Conservation (phyloP, 768 basidiomycete species). For the Hortiboletus campestris region DNA sequence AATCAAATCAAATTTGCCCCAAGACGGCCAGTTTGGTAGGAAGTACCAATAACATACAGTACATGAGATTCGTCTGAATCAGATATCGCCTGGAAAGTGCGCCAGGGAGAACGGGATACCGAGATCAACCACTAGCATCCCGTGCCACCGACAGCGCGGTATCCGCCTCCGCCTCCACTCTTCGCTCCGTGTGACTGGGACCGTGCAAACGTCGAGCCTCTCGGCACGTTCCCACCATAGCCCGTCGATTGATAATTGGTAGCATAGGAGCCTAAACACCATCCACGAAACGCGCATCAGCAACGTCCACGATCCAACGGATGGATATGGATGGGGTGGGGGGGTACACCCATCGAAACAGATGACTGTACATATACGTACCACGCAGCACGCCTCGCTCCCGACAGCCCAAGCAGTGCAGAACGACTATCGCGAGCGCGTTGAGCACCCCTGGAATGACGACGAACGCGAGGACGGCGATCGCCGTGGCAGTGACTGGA, state of each 20-base stretch:
- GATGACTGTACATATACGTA: conserved; percentile 2
- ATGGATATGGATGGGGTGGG: background rate
- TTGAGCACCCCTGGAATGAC: conserved; percentile 1
- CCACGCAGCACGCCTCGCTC: conserved; percentile 5
- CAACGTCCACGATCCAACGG: background rate
- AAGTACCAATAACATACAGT: too few relatives aligned
- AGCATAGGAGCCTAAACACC: conserved; percentile 10
- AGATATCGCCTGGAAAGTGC: too few relatives aligned
- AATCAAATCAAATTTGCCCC: conserved; percentile 48
- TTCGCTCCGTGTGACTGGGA: conserved; percentile 11
- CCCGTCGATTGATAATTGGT: conserved; percentile 21
- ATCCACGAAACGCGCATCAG: background rate
- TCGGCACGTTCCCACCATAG: conserved; percentile 16
- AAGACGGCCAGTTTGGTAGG: conserved; percentile 47
- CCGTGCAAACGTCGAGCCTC: conserved; percentile 4
- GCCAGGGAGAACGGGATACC: too few relatives aligned
- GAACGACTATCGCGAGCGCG: background rate
- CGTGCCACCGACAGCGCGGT: background rate
- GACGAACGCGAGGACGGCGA: conserved; percentile 14
- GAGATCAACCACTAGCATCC: background rate
- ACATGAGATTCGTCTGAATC: too few relatives aligned
- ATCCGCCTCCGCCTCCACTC: conserved; percentile 1
- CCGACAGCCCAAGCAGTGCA: conserved; percentile 2
- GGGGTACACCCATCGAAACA: background rate
- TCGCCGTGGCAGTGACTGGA: conserved; percentile 7